These are phyloP conservation scores for Emericellopsis cladophorae DNA, from an alignment of 2,329 filamentous ascomycete genomes.

Conservation along the genomic window DNA sequence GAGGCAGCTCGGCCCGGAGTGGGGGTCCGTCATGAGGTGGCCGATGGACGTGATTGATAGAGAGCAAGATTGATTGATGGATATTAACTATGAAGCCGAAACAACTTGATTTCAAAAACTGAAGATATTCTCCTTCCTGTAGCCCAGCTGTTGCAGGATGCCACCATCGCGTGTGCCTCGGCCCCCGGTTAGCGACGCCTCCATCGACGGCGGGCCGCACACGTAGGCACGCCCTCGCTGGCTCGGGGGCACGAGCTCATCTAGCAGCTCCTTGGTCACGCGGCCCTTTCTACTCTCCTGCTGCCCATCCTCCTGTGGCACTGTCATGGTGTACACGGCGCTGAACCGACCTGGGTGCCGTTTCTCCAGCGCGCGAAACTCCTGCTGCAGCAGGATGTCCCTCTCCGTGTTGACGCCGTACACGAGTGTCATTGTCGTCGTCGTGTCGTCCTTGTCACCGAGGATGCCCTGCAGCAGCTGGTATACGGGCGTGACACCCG, in stretches of 20 bases:
- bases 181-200: conserved; percentile 38
- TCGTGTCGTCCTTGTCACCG: conserved; percentile 42
- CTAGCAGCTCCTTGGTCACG: conserved; percentile 42
- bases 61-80: conserved; percentile 10
- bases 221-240: conserved; percentile 46
- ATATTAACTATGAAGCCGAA: no score
- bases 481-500: conserved; percentile 60
- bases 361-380: conserved; percentile 40
- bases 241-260: conserved; percentile 27
- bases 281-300: conserved; percentile 38
- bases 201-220: conserved; percentile 58
- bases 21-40: conserved; percentile 19
- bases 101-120: conserved; percentile 30
- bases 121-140: conserved; percentile 42
- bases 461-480: conserved; percentile 51
- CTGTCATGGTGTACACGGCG: conserved; percentile 44
- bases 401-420: conserved; percentile 53
- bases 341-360: conserved; percentile 42
- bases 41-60: conserved; percentile 15
- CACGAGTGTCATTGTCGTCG: conserved; percentile 49
- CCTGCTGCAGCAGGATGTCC: conserved; percentile 42
- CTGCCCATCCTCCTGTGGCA: conserved; percentile 16
- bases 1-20: conserved; percentile 17
- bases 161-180: conserved; percentile 24
- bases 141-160: conserved; percentile 43